A percentile compares a stretch with the other conserved stretches of the same genome.
These are phyloP conservation scores for Fraxinus paxiana DNA, from an alignment of 305 asterid species.

Conservation along the genomic window DNA sequence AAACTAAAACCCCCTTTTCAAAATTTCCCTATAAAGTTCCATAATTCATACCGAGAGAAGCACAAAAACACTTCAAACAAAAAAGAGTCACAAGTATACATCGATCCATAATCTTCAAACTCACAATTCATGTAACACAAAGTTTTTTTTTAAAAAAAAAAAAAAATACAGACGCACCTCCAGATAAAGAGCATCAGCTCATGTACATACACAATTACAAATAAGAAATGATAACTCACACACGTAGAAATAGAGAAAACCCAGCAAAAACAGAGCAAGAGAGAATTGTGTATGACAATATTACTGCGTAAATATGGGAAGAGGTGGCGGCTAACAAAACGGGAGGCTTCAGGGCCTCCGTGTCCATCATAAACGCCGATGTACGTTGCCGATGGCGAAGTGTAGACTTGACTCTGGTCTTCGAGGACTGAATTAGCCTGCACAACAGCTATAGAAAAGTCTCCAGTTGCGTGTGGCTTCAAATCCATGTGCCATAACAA, in stretches of 20 bases:
- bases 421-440: conserved; percentile 88
- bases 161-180: background rate
- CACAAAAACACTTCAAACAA: background rate
- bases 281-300: background rate
- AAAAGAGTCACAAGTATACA: background rate
- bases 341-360: conserved; percentile 96
- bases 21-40: background rate
- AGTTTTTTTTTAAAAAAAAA: background rate
- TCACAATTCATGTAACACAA: background rate
- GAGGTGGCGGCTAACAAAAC: conserved; percentile 73
- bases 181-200: background rate
- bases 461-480: conserved; percentile 80
- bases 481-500: conserved; percentile 79
- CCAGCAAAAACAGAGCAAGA: background rate
- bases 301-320: conserved; percentile 74
- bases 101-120: background rate
- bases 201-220: background rate
- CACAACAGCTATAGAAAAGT: conserved; percentile 86
- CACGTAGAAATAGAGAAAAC: background rate
- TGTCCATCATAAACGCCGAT: conserved; percentile 96
- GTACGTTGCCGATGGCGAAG: conserved; percentile 83
- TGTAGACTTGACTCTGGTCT: conserved; percentile 85
- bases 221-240: background rate
- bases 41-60: background rate
- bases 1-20: background rate